Base-by-base conservation (phyloP, 345 rosid genomes). In the Brassica incana region DNA sequence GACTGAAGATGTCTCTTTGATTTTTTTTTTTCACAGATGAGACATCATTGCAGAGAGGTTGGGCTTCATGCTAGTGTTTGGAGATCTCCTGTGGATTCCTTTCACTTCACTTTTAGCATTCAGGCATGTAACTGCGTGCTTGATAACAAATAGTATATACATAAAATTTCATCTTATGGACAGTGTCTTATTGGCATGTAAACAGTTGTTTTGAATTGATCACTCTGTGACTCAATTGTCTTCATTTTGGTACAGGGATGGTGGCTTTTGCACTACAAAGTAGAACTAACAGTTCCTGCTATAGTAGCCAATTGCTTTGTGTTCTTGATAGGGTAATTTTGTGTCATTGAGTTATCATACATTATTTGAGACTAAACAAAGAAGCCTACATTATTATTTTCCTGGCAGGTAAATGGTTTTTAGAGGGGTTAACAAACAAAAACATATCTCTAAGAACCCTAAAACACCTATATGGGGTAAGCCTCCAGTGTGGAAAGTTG, bases 21-120 rank as follows among this genome's bases (percentile, higher is more conserved):
- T 18, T 18, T 18, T 18, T 18, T 18, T 18, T 18, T 18, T 18
- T 18, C 18, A 18, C 85, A 93, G 99, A 54, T 93, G 98, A 96
- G 99, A 95, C 81, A 91, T 91, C 74, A 95, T 93, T 78, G 98
- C 97, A 2, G 98, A 95, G 88, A 89, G 96, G 76, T 77, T 93
- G 77, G 98, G 98, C 40, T 95, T 93, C 89, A 95, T 95, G 97
- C 78, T 95, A 81, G 98, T 93, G 4, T 93, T 93, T 83, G 99
- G 98, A 65, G 99, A 95, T 36, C 40, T 36, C 50, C 50, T 43
- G 50, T 43, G 50, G 14, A 43, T 43, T 43, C 50, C 50, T 43
- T 18, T 18, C 18, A 18, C 18, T 43, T 43, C 50, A 43, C 50
- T 9, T 43, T 43, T 43, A 43, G 50, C 50, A 43, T 43, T 11